Evolutionary conservation across 1,139 yeast genomes (phyloP).

Genomic region (Suhomyces bokatorum): DNA sequence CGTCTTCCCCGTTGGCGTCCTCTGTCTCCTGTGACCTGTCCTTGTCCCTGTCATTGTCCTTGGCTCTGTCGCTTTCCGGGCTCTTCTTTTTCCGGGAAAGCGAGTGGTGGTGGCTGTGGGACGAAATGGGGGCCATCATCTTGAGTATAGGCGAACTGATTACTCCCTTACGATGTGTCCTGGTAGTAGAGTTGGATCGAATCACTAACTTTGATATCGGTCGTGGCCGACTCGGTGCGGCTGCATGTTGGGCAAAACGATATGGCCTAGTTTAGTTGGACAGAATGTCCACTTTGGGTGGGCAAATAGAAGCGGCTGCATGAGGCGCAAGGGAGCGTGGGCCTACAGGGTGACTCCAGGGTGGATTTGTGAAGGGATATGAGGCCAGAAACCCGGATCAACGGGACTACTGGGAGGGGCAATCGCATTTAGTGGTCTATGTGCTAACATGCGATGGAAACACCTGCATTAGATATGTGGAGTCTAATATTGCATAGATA

Average conservation of each 20-base stretch:
- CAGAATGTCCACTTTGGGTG: too few species aligned
- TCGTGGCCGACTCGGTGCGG: slow-evolving; percentile 4
- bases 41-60: neutral
- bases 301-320: too few species aligned
- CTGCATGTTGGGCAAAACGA: neutral
- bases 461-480: too few species aligned
- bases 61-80: neutral
- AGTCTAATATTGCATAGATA: too few species aligned
- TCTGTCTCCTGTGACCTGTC: neutral
- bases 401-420: too few species aligned
- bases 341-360: too few species aligned
- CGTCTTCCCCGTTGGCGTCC: neutral
- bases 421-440: too few species aligned
- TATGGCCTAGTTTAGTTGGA: neutral
- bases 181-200: neutral
- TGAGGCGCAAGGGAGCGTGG: too few species aligned
- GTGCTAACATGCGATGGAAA: too few species aligned
- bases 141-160: neutral
- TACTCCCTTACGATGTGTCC: neutral
- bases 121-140: slow-evolving; percentile 1
- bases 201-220: neutral
- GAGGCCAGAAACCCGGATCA: too few species aligned
- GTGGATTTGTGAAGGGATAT: too few species aligned
- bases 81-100: neutral
- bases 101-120: neutral